Evolutionary conservation across 305 asterid species (phyloP).

Genomic region (Fraxinus greggii): DNA sequence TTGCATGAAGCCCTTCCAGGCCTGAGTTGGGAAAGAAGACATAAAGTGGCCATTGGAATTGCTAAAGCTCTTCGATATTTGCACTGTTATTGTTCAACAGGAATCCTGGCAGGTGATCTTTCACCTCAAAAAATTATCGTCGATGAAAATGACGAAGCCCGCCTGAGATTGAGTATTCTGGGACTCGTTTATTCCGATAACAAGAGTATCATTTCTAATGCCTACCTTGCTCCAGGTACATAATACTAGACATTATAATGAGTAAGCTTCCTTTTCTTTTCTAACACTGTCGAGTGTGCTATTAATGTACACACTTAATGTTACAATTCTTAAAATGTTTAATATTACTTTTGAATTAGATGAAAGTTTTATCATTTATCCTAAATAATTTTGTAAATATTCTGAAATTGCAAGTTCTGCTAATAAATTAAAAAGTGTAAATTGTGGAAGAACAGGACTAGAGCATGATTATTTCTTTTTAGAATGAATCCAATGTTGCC

Average conservation of each 20-base stretch:
- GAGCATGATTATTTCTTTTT: background rate
- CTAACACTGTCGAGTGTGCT: background rate
- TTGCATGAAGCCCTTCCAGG: slow-evolving; percentile 39
- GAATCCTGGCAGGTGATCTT: slow-evolving; percentile 45
- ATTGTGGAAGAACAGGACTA: slow-evolving; percentile 1
- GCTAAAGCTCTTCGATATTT: slow-evolving; percentile 58
- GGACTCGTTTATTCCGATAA: slow-evolving; percentile 26
- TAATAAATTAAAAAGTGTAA: background rate
- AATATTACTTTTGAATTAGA: background rate
- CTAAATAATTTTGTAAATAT: background rate
- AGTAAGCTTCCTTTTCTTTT: background rate
- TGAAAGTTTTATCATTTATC: background rate
- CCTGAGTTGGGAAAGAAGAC: slow-evolving; percentile 56
- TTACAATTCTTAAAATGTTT: background rate
- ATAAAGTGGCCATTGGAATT: slow-evolving; percentile 59
- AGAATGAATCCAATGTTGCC: background rate
- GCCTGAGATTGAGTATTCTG: slow-evolving; percentile 42
- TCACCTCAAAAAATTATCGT: slow-evolving; percentile 44
- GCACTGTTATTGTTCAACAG: slow-evolving; percentile 47
- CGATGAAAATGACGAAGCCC: slow-evolving; percentile 55
- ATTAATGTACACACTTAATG: background rate
- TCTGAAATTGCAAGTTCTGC: background rate
- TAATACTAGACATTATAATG: background rate
- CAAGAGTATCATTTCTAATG: slow-evolving; percentile 40
- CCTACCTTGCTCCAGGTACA: slow-evolving; percentile 61